Evolutionary conservation across 2,329 filamentous ascomycete species (phyloP), one percentile per base, ranked within the genome.

Genomic region (Trichophyton benhamiae): DNA sequence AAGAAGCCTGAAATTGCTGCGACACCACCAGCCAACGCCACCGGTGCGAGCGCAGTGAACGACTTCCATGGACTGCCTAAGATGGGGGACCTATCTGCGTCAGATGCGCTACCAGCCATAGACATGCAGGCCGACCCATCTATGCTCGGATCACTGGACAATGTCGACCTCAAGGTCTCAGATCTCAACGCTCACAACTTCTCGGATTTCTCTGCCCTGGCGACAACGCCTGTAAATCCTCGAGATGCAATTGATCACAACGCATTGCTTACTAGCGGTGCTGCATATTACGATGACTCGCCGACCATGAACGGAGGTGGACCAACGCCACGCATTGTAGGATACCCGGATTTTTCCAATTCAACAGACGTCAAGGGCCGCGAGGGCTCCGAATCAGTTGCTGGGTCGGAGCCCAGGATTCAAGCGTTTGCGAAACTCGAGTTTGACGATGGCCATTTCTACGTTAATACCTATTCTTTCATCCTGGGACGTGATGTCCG

Each of bases 371-470:
- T 64, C 2, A 61, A 64, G 58, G 49, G 70, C 13, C 70, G 71
- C 49, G 70, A 73, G 63, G 70, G 69, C 20, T 65, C 68, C 2
- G 68, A 69, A 13, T 76, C 74, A n/a, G 66, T 72, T 36, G 68
- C 70, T 17, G 75, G 74, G 15, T 76, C 75, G 0, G 75, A 77
- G 63, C 75, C 75, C 53, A 70, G 72, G 57, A 80, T 84, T 63
- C 78, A 81, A 65, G 83, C 83, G 38, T 86, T 83, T 71, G 84
- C 83, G 46, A 84, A 84, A 69, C 76, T 87, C 55, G 80, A 82
- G 67, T 86, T 87, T 69, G 78, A 82, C 59, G 83, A 87, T 72
- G 83, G 83, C 60, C 82, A 83, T 67, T 86, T 84, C 69, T 85
- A 85, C 68, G 82, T 85, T 73, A 84, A 82, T 65, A 85, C 82